These are phyloP conservation scores for Amphicarpaea edgeworthii DNA, from an alignment of 306 rosid species.

Conservation along the genomic window DNA sequence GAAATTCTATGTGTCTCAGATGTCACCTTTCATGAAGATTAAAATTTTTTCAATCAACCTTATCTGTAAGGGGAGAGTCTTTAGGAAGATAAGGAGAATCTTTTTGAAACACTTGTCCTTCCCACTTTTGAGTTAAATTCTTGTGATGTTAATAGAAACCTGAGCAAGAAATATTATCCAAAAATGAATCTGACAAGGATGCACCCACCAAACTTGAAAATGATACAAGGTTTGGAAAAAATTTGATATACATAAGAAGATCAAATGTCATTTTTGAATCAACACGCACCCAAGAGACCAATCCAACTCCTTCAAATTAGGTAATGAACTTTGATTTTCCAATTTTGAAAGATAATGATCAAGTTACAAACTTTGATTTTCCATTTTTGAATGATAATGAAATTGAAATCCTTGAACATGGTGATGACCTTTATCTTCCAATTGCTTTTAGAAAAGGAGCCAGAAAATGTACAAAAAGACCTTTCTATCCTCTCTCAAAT, in stretches of 20 bases:
- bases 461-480: not conserved
- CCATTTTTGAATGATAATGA: not conserved
- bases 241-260: not conserved
- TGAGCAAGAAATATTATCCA: too few relatives aligned
- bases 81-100: too few relatives aligned
- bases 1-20: not conserved
- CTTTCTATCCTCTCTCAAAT: too few relatives aligned
- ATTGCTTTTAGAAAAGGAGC: not conserved
- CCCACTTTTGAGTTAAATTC: not conserved
- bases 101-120: too few relatives aligned
- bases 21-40: not conserved
- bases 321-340: too few relatives aligned
- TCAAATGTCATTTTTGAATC: too few relatives aligned
- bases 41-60: too few relatives aligned
- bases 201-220: not conserved
- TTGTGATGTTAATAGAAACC: too few relatives aligned
- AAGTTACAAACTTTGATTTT: too few relatives aligned
- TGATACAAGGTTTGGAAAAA: not conserved
- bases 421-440: not conserved
- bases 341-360: too few relatives aligned
- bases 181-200: not conserved
- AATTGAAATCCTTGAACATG: too few relatives aligned
- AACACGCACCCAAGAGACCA: not conserved
- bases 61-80: too few relatives aligned
- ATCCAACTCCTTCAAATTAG: not conserved